phyloP scores from a whole-genome alignment of 768 basidiomycete species.

The Rhizopogon salebrosus region DNA sequence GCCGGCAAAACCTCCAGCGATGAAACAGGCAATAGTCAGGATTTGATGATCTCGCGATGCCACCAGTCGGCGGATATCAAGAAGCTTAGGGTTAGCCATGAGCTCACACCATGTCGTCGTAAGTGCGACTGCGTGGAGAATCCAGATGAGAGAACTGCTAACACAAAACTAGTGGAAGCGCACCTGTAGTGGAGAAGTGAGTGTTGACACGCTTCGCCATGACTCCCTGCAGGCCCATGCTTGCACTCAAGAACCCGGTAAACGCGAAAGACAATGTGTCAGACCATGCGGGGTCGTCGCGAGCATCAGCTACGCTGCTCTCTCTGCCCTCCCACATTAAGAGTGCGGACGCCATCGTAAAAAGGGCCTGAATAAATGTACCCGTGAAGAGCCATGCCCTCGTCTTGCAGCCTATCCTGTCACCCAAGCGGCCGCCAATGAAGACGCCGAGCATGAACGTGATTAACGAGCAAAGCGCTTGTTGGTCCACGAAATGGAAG shows the following conservation, averaged over 20 bases:
- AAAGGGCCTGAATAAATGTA: constrained; percentile 62
- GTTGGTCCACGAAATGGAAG: constrained; percentile 74
- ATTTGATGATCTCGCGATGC: constrained; percentile 65
- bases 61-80: constrained; percentile 48
- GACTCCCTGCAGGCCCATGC: constrained; percentile 77
- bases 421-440: constrained; percentile 64
- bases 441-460: constrained; percentile 66
- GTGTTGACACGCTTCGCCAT: constrained; percentile 70
- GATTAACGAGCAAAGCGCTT: constrained; percentile 68
- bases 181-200: constrained; percentile 76
- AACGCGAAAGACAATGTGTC: constrained; percentile 58
- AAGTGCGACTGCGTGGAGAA: constrained; percentile 52
- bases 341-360: constrained; percentile 69
- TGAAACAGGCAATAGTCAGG: constrained; percentile 60
- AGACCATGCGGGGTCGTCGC: constrained; percentile 64
- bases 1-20: constrained; percentile 68
- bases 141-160: neutral
- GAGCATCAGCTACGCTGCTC: constrained; percentile 41
- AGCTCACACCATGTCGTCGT: constrained; percentile 92
- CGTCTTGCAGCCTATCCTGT: constrained; percentile 60
- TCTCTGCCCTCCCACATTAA: constrained; percentile 64
- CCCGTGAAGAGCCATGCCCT: constrained; percentile 68
- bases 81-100: constrained; percentile 76
- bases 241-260: constrained; percentile 73
- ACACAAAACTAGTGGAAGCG: constrained; percentile 19